phyloP scores from a whole-genome alignment of 805 yeast species.

The Pichia ethanolica region DNA sequence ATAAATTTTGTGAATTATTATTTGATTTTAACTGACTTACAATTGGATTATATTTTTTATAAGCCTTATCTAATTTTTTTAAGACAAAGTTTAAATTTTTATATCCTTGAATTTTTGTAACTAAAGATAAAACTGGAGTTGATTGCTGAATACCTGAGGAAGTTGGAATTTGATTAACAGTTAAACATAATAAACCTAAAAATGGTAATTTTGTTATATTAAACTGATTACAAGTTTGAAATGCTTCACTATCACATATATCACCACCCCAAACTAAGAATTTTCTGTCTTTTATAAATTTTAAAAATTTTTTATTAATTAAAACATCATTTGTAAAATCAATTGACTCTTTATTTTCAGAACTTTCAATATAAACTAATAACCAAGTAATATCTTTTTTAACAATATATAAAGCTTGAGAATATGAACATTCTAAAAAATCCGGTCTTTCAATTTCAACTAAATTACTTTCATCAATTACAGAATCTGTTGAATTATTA shows the following conservation, averaged over 20 bases:
- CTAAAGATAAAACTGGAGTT: conserved; percentile 50
- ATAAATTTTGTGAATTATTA: conserved; percentile 26
- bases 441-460: conserved; percentile 26
- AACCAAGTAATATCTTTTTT: conserved; percentile 66
- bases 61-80: conserved; percentile 29
- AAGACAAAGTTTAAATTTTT: conserved; percentile 31
- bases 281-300: conserved; percentile 41
- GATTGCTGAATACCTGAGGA: conserved; percentile 48
- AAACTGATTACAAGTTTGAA: conserved; percentile 71
- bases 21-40: conserved; percentile 39
- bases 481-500: neutral
- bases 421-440: conserved; percentile 70
- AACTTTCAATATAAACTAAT: conserved; percentile 65
- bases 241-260: conserved; percentile 72
- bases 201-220: conserved; percentile 75
- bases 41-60: conserved; percentile 51
- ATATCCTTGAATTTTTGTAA: conserved; percentile 59
- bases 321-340: conserved; percentile 48
- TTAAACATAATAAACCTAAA: conserved; percentile 66
- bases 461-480: conserved; percentile 8
- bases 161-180: conserved; percentile 46
- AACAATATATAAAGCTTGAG: conserved; percentile 67
- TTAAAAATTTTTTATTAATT: conserved; percentile 41
- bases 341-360: conserved; percentile 56
- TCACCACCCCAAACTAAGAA: conserved; percentile 84